Conservation (phyloP, 2,329 filamentous ascomycete genomes). For the Dactylonectria macrodidyma region DNA sequence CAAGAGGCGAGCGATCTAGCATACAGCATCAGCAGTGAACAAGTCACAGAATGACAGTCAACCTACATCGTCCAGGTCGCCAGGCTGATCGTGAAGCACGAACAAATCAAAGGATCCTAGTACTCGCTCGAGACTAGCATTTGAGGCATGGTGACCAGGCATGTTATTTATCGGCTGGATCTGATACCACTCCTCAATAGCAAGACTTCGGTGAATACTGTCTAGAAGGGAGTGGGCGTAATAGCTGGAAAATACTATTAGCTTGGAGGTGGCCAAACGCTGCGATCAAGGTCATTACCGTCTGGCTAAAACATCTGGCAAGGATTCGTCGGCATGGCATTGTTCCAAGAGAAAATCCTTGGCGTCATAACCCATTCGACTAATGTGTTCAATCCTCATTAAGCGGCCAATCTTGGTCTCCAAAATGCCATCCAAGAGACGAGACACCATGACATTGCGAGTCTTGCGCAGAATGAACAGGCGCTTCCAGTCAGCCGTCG, state of each 20-base stretch:
- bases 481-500: conserved; percentile 80
- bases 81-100: conserved; percentile 78
- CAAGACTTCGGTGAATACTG: conserved; percentile 85
- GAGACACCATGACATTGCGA: conserved; percentile 66
- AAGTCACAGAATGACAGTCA: conserved; percentile 1
- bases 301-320: conserved; percentile 83
- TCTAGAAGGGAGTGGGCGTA: conserved; percentile 82
- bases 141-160: conserved; percentile 55
- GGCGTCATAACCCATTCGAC: conserved; percentile 84
- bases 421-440: conserved; percentile 78
- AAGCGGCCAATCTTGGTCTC: conserved; percentile 79
- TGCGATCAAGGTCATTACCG: conserved; percentile 58
- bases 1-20: conserved; percentile 74
- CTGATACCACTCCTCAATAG: conserved; percentile 82
- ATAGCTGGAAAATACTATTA: conserved; percentile 65
- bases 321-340: conserved; percentile 69
- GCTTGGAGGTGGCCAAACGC: conserved; percentile 48
- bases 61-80: conserved; percentile 81
- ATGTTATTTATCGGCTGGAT: conserved; percentile 41
- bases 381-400: conserved; percentile 78
- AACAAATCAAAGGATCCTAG: conserved; percentile 93
- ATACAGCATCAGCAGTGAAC: conserved; percentile 27
- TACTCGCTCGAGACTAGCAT: conserved; percentile 74
- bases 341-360: conserved; percentile 87
- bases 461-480: conserved; percentile 72